Evolutionary conservation across 805 yeast species (phyloP), one percentile per base, ranked within the genome.

Genomic region (Wickerhamomyces bovis): DNA sequence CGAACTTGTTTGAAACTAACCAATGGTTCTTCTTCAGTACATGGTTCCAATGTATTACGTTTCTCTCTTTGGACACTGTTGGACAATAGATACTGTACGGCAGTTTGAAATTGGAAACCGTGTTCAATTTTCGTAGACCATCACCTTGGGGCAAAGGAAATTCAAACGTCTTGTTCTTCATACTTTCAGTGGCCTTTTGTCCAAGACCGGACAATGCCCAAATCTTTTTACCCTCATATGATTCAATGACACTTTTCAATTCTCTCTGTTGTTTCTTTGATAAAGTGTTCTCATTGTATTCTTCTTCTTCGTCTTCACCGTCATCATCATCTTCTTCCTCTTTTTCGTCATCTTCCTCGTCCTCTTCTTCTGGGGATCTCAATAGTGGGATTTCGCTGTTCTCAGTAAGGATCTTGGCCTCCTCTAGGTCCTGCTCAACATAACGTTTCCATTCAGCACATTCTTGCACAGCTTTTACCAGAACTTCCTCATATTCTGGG

Each of bases 21-120:
- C 57, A 51, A 31, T 51, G 50, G 42, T 57, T 60, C 36, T 44
- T 52, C 44, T 33, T 52, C 41, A 60, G 40, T 4, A 53, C 47
- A 44, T 59, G 48, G 3, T 33, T 56, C 73, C 72, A 69, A 20
- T 48, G 53, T 4, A 57, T 43, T 1, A 61, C 54, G 23, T 56
- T 50, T 8, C 54, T 44, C 12, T 56, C 61, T 3, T 56, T 56
- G 2, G 33, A 44, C 2, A 48, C 41, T 8, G 57, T 49, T 4
- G 73, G 72, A 47, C 67, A 60, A 46, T 58, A 69, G 3, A 69
- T 53, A 38, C 60, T 54, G 53, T 55, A 68, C 3, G 72, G 72
- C 20, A 69, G 36, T 39, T 54, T 55, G 48, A 64, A 69, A 48
- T 47, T 45, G 18, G 44, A 25, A 5, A 35, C 36, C 8, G 38